These are phyloP conservation scores for Lactuca sativa DNA, from an alignment of 129 eudicot genomes.

Conservation along the genomic window DNA sequence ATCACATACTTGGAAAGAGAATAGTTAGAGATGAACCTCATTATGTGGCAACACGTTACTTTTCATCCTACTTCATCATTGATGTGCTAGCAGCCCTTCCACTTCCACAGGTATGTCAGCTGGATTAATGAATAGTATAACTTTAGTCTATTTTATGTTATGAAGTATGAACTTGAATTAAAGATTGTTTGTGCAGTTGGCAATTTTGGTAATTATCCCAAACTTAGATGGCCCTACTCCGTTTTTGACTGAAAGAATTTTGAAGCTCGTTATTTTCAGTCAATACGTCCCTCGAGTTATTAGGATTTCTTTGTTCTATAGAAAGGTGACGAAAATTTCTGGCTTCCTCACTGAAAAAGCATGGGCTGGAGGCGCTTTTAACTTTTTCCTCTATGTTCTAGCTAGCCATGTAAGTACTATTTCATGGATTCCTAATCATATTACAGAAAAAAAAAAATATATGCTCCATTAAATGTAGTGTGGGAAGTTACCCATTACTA, in stretches of 20 bases:
- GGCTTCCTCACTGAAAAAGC: slow-evolving; percentile 60
- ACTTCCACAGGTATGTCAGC: slow-evolving; percentile 45
- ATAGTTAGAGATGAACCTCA: slow-evolving; percentile 15
- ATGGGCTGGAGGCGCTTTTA: slow-evolving; percentile 81
- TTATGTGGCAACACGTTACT: slow-evolving; percentile 36
- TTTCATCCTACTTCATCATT: slow-evolving; percentile 32
- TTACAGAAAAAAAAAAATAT: not conserved
- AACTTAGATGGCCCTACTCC: slow-evolving; percentile 20
- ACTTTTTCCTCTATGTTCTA: slow-evolving; percentile 70
- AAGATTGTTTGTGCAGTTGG: slow-evolving; percentile 30
- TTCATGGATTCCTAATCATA: slow-evolving; percentile 8
- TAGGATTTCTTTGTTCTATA: slow-evolving; percentile 32
- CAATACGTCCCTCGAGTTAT: slow-evolving; percentile 39
- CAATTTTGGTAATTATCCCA: slow-evolving; percentile 37
- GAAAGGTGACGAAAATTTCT: slow-evolving; percentile 43
- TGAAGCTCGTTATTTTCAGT: slow-evolving; percentile 38
- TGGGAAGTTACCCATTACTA: too few relatives aligned
- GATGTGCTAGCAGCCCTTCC: slow-evolving; percentile 45
- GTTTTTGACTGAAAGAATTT: slow-evolving; percentile 12
- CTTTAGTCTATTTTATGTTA: not conserved
- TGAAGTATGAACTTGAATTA: not conserved
- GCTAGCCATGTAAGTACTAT: slow-evolving; percentile 70
- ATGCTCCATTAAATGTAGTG: too few relatives aligned
- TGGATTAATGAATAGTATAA: not conserved
- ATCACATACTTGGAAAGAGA: not conserved